A percentile compares a stretch with the other conserved stretches of the same genome.
Conservation (phyloP, 2,329 filamentous ascomycete species). For the Dothidotthia symphoricarpi region DNA sequence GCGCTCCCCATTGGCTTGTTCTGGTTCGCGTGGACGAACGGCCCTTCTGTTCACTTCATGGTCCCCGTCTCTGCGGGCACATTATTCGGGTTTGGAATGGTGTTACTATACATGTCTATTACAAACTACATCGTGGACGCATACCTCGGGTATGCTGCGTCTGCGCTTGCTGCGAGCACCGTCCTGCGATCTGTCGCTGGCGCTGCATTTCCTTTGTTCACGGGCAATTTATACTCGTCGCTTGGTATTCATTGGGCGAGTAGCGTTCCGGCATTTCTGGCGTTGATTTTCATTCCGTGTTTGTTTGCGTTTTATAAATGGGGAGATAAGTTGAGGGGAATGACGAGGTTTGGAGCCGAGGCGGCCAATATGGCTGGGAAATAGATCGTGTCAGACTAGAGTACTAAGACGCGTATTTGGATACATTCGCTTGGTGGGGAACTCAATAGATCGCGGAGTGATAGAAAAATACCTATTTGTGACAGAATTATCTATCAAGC, state of each 20-base stretch:
- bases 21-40: constrained; percentile 54
- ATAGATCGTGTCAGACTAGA: constrained; percentile 3
- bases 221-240: constrained; percentile 45
- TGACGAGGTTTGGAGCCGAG: constrained; percentile 21
- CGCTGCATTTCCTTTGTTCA: constrained; percentile 51
- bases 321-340: constrained; percentile 15
- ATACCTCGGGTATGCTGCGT: constrained; percentile 50
- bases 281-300: constrained; percentile 41
- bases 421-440: no score
- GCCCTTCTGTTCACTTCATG: constrained; percentile 54
- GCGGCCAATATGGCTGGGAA: constrained; percentile 13
- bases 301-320: constrained; percentile 17
- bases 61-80: constrained; percentile 52
- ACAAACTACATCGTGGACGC: constrained; percentile 69
- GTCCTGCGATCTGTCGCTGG: constrained; percentile 50
- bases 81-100: constrained; percentile 47
- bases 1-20: constrained; percentile 51
- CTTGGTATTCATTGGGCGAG: constrained; percentile 52
- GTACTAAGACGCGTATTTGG: no score
- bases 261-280: constrained; percentile 48
- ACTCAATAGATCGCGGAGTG: no score
- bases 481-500: no score
- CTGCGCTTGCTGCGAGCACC: constrained; percentile 42
- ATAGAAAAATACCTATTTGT: no score
- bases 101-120: constrained; percentile 42